Percentiles rank a stretch among this genome's conserved stretches.
Conservation (phyloP, 805 yeast genomes). For the Metschnikowia henanensis region DNA sequence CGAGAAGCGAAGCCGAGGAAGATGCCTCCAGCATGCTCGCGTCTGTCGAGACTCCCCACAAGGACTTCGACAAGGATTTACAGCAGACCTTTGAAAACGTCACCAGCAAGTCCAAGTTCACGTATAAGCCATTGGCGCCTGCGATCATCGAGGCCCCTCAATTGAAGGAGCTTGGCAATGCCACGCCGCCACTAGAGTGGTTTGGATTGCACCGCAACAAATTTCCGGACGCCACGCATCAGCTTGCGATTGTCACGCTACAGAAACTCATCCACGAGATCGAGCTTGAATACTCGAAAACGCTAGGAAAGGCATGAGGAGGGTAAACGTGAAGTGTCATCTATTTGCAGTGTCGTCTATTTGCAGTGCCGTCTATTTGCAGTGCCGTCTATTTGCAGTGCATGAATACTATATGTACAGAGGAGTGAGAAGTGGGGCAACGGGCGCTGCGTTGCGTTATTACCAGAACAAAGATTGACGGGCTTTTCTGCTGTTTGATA, state of each 20-base stretch:
- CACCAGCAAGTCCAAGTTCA: slow-evolving; percentile 41
- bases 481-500: too few relatives aligned
- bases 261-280: slow-evolving; percentile 75
- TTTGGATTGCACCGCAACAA: slow-evolving; percentile 87
- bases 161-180: slow-evolving; percentile 88
- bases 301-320: slow-evolving; percentile 43
- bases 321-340: too few relatives aligned
- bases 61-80: slow-evolving; percentile 36
- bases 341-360: slow-evolving; percentile 10
- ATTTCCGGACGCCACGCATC: slow-evolving; percentile 87
- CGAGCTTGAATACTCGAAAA: slow-evolving; percentile 51
- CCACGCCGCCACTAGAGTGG: slow-evolving; percentile 99
- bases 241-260: slow-evolving; percentile 67
- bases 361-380: slow-evolving; percentile 4
- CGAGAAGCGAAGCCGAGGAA: slow-evolving; percentile 1
- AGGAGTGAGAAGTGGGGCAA: too few relatives aligned
- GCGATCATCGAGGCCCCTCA: slow-evolving; percentile 90
- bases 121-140: slow-evolving; percentile 63
- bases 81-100: slow-evolving; percentile 39
- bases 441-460: too few relatives aligned
- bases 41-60: slow-evolving; percentile 8
- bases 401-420: slow-evolving; percentile 6
- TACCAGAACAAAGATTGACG: too few relatives aligned
- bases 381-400: not conserved
- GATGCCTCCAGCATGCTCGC: slow-evolving; percentile 4